Evolutionary conservation across 2,329 filamentous ascomycete genomes (phyloP), one percentile per base, ranked within the genome.

Genomic region (Hymenotorrendiella dingleyae): DNA sequence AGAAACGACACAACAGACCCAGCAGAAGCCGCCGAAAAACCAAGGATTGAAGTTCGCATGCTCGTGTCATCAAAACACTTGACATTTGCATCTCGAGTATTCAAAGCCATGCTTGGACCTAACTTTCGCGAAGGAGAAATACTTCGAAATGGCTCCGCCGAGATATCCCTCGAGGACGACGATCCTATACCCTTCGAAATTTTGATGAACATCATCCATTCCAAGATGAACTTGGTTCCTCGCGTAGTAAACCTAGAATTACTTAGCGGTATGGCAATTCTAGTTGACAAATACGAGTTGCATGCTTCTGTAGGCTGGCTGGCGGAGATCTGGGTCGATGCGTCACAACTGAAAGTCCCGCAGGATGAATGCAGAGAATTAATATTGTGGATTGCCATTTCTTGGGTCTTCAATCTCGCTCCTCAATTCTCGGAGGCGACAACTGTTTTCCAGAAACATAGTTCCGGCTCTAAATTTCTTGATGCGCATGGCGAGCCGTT

Each of bases 131-230:
- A 59, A 33, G 55, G 47, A 7, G 23, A 45, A 1, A 33, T 39
- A 4, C 45, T 57, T 3, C 37, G 29, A 22, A 33, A 12, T 14
- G 48, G 48, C 1, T 39, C 20, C n/a, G 42, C 47, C n/a, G 54
- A 60, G 37, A 46, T 64, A 20, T 43, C 49, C 3, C 49, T 63
- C 9, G 56, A 55, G 0, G 56, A 62, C 5, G 62, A 66, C 36
- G 49, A 64, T 36, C 43, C 57, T 0, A 49, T 54, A 1, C 57
- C 59, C 1, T 58, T 67, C 45, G 35, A 43, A 1, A 47, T 63
- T 1, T 19, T 66, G 6, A 55, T 66, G 40, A 52, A 53, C 19
- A 57, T 67, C 6, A 56, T 59, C 3, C 63, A 65, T 36, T 22
- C 44, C 11, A 45, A 55, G 12, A 60, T 55, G 37, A 21, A 43